phyloP scores from a whole-genome alignment of 768 basidiomycete species.

The Hirschioporus abietinus region DNA sequence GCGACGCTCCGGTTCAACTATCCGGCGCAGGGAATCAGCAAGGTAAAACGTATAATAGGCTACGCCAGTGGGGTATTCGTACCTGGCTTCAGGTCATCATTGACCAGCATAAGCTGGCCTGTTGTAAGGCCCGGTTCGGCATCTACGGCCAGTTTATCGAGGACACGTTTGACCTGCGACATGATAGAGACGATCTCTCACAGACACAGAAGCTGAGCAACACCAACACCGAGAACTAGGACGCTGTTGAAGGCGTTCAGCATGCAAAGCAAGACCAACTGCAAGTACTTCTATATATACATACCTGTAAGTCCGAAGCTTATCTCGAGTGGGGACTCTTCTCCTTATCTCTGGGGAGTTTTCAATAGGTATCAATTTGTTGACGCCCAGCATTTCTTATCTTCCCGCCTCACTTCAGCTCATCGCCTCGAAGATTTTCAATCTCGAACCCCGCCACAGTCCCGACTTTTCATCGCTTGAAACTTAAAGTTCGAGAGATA shows the following conservation, averaged over 20 bases:
- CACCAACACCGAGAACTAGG: no score
- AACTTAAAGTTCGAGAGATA: background rate
- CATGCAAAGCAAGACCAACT: background rate
- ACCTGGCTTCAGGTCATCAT: constrained; percentile 24
- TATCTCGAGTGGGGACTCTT: background rate
- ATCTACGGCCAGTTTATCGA: constrained; percentile 40
- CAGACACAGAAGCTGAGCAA: background rate
- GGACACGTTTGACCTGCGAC: background rate
- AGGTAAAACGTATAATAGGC: constrained; percentile 49
- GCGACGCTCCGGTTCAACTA: constrained; percentile 39
- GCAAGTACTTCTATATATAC: background rate
- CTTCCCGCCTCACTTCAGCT: background rate
- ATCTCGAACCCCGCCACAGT: background rate
- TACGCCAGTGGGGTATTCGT: constrained; percentile 7
- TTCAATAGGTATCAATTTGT: background rate
- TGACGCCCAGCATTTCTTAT: background rate
- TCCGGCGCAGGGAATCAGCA: constrained; percentile 30
- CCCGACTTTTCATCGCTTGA: background rate
- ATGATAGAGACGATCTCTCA: background rate
- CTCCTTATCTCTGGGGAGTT: background rate
- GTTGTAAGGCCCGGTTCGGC: constrained; percentile 49
- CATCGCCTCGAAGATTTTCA: background rate
- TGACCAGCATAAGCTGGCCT: constrained; percentile 53
- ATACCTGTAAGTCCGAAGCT: background rate
- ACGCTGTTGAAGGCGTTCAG: background rate